A percentile compares a stretch with the other conserved stretches of the same genome.
Evolutionary conservation across 2,329 filamentous ascomycete genomes (phyloP).

Genomic region (Ascochyta koolunga): DNA sequence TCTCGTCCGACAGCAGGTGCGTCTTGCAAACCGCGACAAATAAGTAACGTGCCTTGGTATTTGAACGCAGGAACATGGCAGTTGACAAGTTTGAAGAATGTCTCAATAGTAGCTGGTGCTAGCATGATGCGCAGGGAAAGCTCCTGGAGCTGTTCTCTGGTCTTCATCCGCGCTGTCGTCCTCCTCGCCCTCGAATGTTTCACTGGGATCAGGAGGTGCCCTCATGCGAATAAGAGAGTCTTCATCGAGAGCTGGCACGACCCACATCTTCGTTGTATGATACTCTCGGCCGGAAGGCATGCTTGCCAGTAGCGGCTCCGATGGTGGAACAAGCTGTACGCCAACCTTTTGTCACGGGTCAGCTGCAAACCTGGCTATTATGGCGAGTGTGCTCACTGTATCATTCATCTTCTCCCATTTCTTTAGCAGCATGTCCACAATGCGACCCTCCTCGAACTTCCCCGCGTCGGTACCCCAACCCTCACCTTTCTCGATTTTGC

Average conservation of each 20-base stretch:
- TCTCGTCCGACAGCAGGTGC: not conserved
- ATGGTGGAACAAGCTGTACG: constrained; percentile 75
- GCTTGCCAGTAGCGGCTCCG: constrained; percentile 72
- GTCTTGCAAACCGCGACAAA: not conserved
- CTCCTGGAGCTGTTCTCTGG: constrained; percentile 39
- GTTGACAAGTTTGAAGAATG: not conserved
- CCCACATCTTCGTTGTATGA: constrained; percentile 72
- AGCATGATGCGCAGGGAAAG: constrained; percentile 45
- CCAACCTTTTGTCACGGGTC: constrained; percentile 65
- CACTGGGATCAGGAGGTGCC: constrained; percentile 60
- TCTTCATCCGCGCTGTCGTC: constrained; percentile 47
- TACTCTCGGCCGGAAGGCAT: constrained; percentile 92
- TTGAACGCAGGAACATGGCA: not conserved
- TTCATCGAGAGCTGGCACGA: constrained; percentile 68
- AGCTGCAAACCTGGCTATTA: not conserved
- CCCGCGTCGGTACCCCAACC: constrained; percentile 85
- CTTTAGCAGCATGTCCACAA: constrained; percentile 82
- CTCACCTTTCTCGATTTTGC: constrained; percentile 73
- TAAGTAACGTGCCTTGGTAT: not conserved
- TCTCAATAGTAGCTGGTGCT: constrained; percentile 42
- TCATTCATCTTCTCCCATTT: constrained; percentile 96
- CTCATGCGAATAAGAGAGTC: constrained; percentile 66
- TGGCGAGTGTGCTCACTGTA: constrained; percentile 64
- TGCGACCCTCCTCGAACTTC: constrained; percentile 79
- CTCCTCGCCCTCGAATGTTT: constrained; percentile 46